phyloP scores from a whole-genome alignment of 2,329 filamentous ascomycete species.

The Phoma sp. region DNA sequence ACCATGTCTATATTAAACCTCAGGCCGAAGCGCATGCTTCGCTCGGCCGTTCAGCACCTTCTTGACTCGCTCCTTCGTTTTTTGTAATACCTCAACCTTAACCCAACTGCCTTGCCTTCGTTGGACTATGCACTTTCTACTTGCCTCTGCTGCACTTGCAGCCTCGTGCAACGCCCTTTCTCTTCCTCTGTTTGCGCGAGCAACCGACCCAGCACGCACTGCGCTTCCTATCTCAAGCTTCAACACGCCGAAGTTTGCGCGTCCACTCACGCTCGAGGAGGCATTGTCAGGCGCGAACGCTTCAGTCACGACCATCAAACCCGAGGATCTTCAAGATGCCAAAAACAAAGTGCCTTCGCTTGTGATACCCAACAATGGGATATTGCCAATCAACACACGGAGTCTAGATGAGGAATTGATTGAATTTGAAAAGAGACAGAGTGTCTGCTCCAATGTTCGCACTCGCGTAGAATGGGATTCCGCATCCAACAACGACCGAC shows the following conservation, averaged over 20 bases:
- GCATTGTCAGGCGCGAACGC: slow-evolving; percentile 10
- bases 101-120: no score
- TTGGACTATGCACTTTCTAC: slow-evolving; percentile 8
- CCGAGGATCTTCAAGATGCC: slow-evolving; percentile 5
- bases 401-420: not conserved
- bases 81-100: no score
- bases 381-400: not conserved
- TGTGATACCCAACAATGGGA: slow-evolving; percentile 1
- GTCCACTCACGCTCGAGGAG: slow-evolving; percentile 7
- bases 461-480: slow-evolving; percentile 42
- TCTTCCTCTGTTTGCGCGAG: slow-evolving; percentile 5
- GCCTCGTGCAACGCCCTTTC: slow-evolving; percentile 6
- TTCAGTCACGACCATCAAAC: slow-evolving; percentile 15
- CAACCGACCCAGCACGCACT: not conserved
- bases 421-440: slow-evolving; percentile 2
- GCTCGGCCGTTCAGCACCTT: no score
- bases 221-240: slow-evolving; percentile 3
- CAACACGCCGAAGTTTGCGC: slow-evolving; percentile 13
- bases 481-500: slow-evolving; percentile 26
- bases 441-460: slow-evolving; percentile 34
- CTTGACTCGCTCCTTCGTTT: no score
- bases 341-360: slow-evolving; percentile 3
- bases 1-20: no score
- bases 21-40: no score
- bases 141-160: slow-evolving; percentile 7